These are phyloP conservation scores for Pseudozyma flocculosa DNA, from an alignment of 1,284 basidiomycete genomes.

Conservation along the genomic window DNA sequence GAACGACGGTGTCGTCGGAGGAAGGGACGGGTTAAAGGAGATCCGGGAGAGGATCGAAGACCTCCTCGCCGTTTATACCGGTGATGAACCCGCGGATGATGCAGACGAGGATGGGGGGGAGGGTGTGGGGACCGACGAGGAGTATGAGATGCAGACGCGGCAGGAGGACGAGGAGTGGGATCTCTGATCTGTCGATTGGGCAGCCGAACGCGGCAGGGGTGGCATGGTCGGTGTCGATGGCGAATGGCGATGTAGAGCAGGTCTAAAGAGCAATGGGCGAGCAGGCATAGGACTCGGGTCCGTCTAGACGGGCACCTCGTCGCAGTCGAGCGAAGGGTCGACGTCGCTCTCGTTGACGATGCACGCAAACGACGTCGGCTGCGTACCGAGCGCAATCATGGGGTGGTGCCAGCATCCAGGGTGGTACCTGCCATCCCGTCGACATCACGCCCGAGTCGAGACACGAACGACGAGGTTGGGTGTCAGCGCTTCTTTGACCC, in stretches of 20 bases:
- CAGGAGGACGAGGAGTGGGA: conserved; percentile 32
- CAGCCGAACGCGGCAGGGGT: too few species aligned
- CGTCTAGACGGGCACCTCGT: conserved; percentile 26
- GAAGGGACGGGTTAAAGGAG: conserved; percentile 45
- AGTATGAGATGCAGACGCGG: conserved; percentile 39
- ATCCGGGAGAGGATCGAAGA: conserved; percentile 45
- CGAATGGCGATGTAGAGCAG: too few species aligned
- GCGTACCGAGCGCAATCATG: conserved; percentile 40
- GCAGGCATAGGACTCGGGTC: too few species aligned
- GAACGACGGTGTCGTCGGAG: conserved; percentile 22
- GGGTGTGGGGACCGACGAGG: conserved; percentile 45
- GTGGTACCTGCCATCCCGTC: conserved; percentile 39
- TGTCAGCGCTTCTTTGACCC: too few species aligned
- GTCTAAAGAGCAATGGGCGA: too few species aligned
- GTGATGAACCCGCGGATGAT: conserved; percentile 9
- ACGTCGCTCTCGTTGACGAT: conserved; percentile 43
- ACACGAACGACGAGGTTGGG: too few species aligned
- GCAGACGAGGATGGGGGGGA: conserved; percentile 26
- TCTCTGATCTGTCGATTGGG: conserved; percentile 4
- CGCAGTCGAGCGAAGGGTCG: conserved; percentile 40
- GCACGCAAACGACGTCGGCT: conserved; percentile 49
- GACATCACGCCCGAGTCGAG: too few species aligned
- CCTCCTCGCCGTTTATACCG: conserved; percentile 41
- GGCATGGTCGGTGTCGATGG: too few species aligned
- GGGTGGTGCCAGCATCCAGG: conserved; percentile 53